Evolutionary conservation across 177 flowering plant species (phyloP).

Genomic region (Vitis hybrid): DNA sequence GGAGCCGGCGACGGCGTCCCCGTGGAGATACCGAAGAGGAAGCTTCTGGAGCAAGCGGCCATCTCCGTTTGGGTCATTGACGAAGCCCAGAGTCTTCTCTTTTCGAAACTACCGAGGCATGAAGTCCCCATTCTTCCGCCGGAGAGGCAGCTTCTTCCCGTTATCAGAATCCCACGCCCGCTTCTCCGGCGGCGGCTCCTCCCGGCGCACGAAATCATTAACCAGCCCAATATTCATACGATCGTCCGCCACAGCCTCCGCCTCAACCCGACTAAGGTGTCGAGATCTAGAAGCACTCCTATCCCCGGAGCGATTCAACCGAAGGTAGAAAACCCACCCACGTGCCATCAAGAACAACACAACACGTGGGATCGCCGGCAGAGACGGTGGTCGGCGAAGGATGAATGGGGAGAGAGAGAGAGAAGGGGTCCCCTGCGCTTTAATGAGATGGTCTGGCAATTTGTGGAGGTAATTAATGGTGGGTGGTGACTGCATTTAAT

Average conservation of each 20-base stretch:
- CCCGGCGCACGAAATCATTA: slow-evolving; percentile 71
- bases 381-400: background rate
- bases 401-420: slow-evolving; percentile 13
- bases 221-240: slow-evolving; percentile 79
- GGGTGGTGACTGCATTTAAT: slow-evolving; percentile 35
- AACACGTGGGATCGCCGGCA: slow-evolving; percentile 15
- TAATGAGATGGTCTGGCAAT: slow-evolving; percentile 22
- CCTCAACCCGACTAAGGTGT: slow-evolving; percentile 87
- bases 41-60: slow-evolving; percentile 72
- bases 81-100: slow-evolving; percentile 80
- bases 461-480: slow-evolving; percentile 31
- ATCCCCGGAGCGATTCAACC: slow-evolving; percentile 81
- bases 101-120: slow-evolving; percentile 64
- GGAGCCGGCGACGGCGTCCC: slow-evolving; percentile 72
- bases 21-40: slow-evolving; percentile 64
- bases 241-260: slow-evolving; percentile 38
- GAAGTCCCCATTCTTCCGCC: slow-evolving; percentile 80
- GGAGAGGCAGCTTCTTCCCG: slow-evolving; percentile 61
- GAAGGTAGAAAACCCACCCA: slow-evolving; percentile 29
- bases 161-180: slow-evolving; percentile 71
- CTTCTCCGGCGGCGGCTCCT: slow-evolving; percentile 44
- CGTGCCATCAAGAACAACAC: too few relatives aligned
- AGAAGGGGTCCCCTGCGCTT: background rate
- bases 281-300: slow-evolving; percentile 95
- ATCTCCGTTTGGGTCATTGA: slow-evolving; percentile 67